Conservation (phyloP, 2,329 filamentous ascomycete species). For the Pseudogymnoascus sp. region DNA sequence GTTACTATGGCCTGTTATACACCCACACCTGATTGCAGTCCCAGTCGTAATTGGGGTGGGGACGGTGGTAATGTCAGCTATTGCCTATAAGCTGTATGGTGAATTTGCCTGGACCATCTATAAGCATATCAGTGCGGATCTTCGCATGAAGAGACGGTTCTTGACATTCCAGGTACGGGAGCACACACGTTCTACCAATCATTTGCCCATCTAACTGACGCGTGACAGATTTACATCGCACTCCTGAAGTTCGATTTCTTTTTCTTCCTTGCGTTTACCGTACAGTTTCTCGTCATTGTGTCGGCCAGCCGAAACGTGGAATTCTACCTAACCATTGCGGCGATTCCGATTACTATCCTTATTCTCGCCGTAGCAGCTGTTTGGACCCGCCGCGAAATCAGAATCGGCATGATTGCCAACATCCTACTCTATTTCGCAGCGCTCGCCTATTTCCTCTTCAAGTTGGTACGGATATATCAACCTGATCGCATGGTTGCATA, state of each 20-base stretch:
- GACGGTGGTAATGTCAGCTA: conserved; percentile 62
- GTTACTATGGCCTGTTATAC: conserved; percentile 59
- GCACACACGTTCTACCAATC: neutral
- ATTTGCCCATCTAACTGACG: neutral
- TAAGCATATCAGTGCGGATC: conserved; percentile 96
- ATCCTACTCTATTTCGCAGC: conserved; percentile 84
- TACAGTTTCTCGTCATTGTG: conserved; percentile 94
- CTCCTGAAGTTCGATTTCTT: conserved; percentile 99
- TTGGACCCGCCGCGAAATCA: conserved; percentile 77
- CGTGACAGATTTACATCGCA: conserved; percentile 83
- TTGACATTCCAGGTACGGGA: conserved; percentile 79
- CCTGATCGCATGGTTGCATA: conserved; percentile 52
- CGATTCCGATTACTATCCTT: conserved; percentile 81
- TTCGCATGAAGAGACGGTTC: conserved; percentile 93
- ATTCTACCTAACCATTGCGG: conserved; percentile 77
- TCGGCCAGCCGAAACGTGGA: conserved; percentile 60
- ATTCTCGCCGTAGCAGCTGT: conserved; percentile 79
- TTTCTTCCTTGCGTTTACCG: conserved; percentile 98
- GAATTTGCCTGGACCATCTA: conserved; percentile 99
- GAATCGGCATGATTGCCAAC: conserved; percentile 63
- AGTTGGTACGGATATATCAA: conserved; percentile 91
- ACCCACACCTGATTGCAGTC: conserved; percentile 73
- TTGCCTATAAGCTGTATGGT: conserved; percentile 93
- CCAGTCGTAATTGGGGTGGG: conserved; percentile 73
- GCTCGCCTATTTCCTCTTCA: conserved; percentile 94